A percentile compares a stretch with the other conserved stretches of the same genome.
phyloP scores from a whole-genome alignment of 1,284 basidiomycete genomes.

The Ceratobasidium sp. region DNA sequence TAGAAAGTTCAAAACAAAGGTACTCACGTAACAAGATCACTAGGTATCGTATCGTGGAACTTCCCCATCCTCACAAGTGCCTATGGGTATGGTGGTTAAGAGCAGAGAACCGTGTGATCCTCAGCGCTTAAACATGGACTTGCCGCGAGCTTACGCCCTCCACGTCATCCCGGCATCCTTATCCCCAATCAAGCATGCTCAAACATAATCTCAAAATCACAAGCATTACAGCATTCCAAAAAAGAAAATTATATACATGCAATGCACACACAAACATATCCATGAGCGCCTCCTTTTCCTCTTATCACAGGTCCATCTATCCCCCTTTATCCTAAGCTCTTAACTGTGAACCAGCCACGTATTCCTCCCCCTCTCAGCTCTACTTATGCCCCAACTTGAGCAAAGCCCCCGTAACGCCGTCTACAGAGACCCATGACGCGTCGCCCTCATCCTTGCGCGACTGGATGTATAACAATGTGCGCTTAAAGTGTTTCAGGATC shows the following conservation, averaged over 20 bases:
- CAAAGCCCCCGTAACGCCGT: conserved; percentile 78
- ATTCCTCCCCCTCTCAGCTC: neutral
- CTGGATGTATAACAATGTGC: conserved; percentile 86
- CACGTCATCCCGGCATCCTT: neutral
- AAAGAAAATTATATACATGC: conserved; percentile 5
- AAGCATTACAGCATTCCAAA: conserved; percentile 33
- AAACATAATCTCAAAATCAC: conserved; percentile 2
- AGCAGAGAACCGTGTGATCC: neutral
- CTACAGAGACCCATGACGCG: conserved; percentile 79
- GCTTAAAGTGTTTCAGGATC: conserved; percentile 91
- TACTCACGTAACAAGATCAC: conserved; percentile 54
- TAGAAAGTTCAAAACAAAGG: neutral
- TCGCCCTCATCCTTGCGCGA: conserved; percentile 70
- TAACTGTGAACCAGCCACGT: conserved; percentile 15
- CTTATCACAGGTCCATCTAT: too few relatives aligned
- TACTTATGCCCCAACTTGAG: conserved; percentile 81
- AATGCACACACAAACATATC: conserved; percentile 20
- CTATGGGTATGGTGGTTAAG: conserved; percentile 6
- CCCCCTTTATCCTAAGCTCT: conserved; percentile 6
- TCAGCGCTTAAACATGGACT: neutral
- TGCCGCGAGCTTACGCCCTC: neutral
- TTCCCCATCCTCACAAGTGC: conserved; percentile 57
- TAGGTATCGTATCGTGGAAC: conserved; percentile 61
- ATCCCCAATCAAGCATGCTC: neutral
- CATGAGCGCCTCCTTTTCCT: neutral